Evolutionary conservation across 2,329 filamentous ascomycete genomes (phyloP).

Genomic region (Proliferodiscus dingleyae): DNA sequence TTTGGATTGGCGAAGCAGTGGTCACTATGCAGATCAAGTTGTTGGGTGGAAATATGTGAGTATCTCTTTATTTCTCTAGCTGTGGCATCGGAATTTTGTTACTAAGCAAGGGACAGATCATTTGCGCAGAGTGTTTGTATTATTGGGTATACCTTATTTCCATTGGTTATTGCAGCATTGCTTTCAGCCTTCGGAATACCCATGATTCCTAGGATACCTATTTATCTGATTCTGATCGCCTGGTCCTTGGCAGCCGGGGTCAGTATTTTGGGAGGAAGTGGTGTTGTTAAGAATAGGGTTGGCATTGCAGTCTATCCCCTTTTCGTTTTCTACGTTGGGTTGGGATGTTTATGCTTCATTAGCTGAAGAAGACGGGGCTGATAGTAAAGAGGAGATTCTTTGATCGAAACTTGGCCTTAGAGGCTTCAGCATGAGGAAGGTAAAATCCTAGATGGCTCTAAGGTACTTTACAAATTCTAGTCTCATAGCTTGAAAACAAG

Average conservation of each 20-base stretch:
- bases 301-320: conserved; percentile 91
- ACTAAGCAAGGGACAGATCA: conserved; percentile 53
- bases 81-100: conserved; percentile 4
- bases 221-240: conserved; percentile 80
- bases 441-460: neutral
- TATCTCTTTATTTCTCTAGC: conserved; percentile 29
- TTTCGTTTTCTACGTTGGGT: conserved; percentile 88
- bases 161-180: conserved; percentile 85
- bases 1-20: conserved; percentile 94
- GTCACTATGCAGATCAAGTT: conserved; percentile 98
- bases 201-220: conserved; percentile 77
- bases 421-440: neutral
- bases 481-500: neutral
- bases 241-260: conserved; percentile 96
- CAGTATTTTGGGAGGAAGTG: conserved; percentile 91
- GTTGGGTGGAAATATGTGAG: conserved; percentile 93
- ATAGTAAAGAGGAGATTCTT: neutral
- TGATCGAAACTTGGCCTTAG: neutral
- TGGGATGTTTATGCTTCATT: conserved; percentile 96
- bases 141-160: conserved; percentile 97
- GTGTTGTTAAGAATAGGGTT: conserved; percentile 91
- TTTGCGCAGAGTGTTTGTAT: conserved; percentile 98
- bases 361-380: conserved; percentile 49
- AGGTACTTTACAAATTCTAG: neutral
- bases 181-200: conserved; percentile 79